Conservation (phyloP, 257 asterid species). For the Rauvolfia tetraphylla region DNA sequence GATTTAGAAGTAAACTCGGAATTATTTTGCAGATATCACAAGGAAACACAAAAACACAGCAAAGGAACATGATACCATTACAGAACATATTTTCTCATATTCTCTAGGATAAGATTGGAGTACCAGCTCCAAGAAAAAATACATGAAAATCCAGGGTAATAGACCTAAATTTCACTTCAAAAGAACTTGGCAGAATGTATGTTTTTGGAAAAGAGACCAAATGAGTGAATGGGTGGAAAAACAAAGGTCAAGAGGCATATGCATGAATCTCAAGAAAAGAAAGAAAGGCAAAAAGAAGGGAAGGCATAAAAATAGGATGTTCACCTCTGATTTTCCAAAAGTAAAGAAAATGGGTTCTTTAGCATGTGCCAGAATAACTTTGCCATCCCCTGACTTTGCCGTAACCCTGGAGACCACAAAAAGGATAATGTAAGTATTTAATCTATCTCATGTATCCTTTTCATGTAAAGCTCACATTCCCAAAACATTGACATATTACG, state of each 20-base stretch:
- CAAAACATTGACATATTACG: neutral
- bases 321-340: slow-evolving; percentile 87
- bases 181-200: neutral
- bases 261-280: slow-evolving; percentile 6
- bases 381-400: slow-evolving; percentile 77
- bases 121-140: neutral
- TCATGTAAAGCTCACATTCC: neutral
- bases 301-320: slow-evolving; percentile 9
- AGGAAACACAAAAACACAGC: neutral
- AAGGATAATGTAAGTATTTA: neutral
- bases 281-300: neutral
- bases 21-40: neutral
- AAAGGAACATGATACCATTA: neutral
- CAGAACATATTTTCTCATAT: neutral
- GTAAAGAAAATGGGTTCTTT: slow-evolving; percentile 77
- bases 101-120: neutral
- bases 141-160: neutral
- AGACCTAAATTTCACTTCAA: neutral
- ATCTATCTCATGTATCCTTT: neutral
- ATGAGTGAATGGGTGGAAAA: slow-evolving; percentile 2
- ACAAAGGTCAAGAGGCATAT: slow-evolving; percentile 3
- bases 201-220: neutral
- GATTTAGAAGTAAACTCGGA: slow-evolving; percentile 14
- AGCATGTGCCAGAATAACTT: slow-evolving; percentile 48
- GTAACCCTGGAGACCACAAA: slow-evolving; percentile 55